Evolutionary conservation across 768 basidiomycete genomes (phyloP).

Genomic region (Suillus americanus): DNA sequence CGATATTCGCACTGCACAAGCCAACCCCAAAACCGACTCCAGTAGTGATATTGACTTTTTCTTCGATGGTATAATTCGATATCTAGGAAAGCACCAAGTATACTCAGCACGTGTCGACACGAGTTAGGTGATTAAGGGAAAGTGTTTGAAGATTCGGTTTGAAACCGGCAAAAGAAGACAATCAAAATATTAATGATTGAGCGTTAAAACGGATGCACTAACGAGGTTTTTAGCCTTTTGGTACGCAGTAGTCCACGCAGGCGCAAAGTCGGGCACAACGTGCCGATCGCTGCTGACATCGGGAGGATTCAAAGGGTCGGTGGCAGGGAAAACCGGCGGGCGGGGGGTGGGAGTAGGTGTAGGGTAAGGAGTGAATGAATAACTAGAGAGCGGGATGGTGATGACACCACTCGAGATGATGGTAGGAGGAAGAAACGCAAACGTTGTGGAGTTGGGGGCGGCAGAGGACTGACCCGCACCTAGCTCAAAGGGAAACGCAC

Average conservation of each 20-base stretch:
- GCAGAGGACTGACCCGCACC: background rate
- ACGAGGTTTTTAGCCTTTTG: slow-evolving; percentile 46
- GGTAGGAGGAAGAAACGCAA: background rate
- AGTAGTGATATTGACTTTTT: slow-evolving; percentile 25
- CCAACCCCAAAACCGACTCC: slow-evolving; percentile 35
- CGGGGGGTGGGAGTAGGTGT: slow-evolving; percentile 50
- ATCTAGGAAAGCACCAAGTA: slow-evolving; percentile 28
- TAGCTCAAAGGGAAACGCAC: background rate
- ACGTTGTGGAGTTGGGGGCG: background rate
- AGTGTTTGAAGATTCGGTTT: background rate
- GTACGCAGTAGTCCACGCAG: background rate
- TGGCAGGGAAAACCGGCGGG: slow-evolving; percentile 46
- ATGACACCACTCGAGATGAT: slow-evolving; percentile 16
- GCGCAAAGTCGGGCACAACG: slow-evolving; percentile 38
- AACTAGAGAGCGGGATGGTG: slow-evolving; percentile 34
- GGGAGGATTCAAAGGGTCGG: slow-evolving; percentile 53
- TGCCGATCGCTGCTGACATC: slow-evolving; percentile 38
- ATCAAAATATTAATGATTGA: background rate
- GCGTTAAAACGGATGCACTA: slow-evolving; percentile 12
- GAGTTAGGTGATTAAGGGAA: background rate
- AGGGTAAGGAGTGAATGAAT: slow-evolving; percentile 55
- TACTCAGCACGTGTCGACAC: slow-evolving; percentile 1
- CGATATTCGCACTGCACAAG: slow-evolving; percentile 63
- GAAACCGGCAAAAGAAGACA: background rate
- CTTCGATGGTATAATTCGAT: slow-evolving; percentile 31